Evolutionary conservation across 2,329 filamentous ascomycete species (phyloP), one percentile per base, ranked within the genome.

Genomic region (Tolypocladium nubicola): DNA sequence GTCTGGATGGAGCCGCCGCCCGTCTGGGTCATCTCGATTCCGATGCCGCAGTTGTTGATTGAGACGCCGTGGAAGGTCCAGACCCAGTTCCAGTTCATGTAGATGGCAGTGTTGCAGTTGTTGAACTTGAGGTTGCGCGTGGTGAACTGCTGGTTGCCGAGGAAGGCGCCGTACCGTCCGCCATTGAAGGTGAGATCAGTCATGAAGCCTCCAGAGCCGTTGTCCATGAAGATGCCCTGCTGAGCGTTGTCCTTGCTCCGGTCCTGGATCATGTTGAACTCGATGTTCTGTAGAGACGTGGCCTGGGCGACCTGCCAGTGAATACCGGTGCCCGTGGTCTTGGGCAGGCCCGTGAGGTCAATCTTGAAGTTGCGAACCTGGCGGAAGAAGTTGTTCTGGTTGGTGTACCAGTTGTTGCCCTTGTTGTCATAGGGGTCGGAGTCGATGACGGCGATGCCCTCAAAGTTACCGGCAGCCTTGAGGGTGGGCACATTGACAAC

Each of bases 61-160:
- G 75, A 80, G 41, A 95, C 64, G 40, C 83, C 87, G 69, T 93
- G 90, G 73, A 94, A 83, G 50, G 86, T 84, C 87, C 88, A 95
- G 21, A 85, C 78, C 90, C 90, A 96, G 75, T 93, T 89, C 90
- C 90, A 96, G 77, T 91, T 91, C 85, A 94, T 88, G 74, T 83
- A 90, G 61, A 96, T 84, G 60, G 88, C 90, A 2, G 89, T 95
- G 67, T 89, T 81, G 76, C 88, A 92, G 71, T 82, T 80, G 70
- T 88, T 89, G 79, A 95, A 95, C 40, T 81, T 87, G 69, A 94
- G 68, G 73, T 95, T 94, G 63, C 90, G 86, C 35, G 85, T 87
- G 43, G 89, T 93, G 73, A 93, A 94, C 73, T 96, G 90, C 74
- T 96, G 90, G 73, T 86, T 91, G 54, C 90, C 90, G 33, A 93